Evolutionary conservation across 1,284 basidiomycete genomes (phyloP), one percentile per base, ranked within the genome.

Genomic region (Cutaneotrichosporon cavernicola): DNA sequence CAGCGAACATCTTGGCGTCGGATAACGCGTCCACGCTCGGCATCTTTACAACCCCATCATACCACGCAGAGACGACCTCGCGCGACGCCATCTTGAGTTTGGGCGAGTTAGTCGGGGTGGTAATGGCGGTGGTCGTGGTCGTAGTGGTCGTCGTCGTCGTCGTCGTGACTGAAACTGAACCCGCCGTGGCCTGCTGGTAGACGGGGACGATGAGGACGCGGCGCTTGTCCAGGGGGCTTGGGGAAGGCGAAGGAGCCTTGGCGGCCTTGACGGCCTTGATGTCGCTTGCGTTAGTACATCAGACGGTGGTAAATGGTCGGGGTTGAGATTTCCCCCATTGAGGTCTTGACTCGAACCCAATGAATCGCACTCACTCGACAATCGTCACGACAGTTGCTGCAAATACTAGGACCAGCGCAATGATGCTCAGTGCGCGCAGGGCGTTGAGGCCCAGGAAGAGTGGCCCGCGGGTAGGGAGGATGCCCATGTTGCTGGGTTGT

Each of bases 321-420:
- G 22, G 10, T 4, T 21, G 47, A 13, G 49, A 30, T 26, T 26
- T 26, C 26, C n/a, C n/a, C n/a, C n/a, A n/a, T n/a, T n/a, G n/a
- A n/a, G n/a, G n/a, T n/a, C n/a, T n/a, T n/a, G n/a, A n/a, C n/a
- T n/a, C n/a, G n/a, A n/a, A n/a, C n/a, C n/a, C n/a, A n/a, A n/a
- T n/a, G n/a, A n/a, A n/a, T n/a, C n/a, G n/a, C n/a, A n/a, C n/a
- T 72, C 61, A 82, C 81, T 87, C 84, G 55, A 88, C 90, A 80
- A 95, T 86, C 32, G 89, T 88, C 59, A 89, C 81, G 66, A 94
- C 87, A 72, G 88, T 92, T 68, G 89, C 89, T 2, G 88, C 80
- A 67, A 94, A 88, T 5, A 92, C 81, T 26, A 84, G 74, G 53
- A 91, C 76, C 56, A 93, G 86, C 7, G 87, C 84, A 69, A 93